A percentile compares a stretch with the other conserved stretches of the same genome.
These are phyloP conservation scores for Phytopythium oedochilum DNA, from an alignment of 352 stramenopile species.

Conservation along the genomic window DNA sequence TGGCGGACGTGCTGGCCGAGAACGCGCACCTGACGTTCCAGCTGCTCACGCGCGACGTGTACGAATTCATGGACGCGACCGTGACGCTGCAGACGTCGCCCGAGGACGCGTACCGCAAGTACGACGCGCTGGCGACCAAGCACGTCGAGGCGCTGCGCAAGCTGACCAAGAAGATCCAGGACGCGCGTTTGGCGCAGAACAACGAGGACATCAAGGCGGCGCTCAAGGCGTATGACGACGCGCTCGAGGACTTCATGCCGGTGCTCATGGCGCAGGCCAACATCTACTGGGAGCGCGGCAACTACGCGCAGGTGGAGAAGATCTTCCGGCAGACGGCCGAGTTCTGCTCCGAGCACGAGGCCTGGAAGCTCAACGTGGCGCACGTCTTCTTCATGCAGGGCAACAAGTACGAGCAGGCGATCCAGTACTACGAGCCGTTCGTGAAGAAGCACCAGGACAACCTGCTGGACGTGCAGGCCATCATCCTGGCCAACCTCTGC, in stretches of 20 bases:
- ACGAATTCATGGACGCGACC: constrained; percentile 94
- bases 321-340: constrained; percentile 94
- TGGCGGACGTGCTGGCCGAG: constrained; percentile 92
- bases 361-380: constrained; percentile 96
- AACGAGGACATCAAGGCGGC: constrained; percentile 92
- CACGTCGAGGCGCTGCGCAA: constrained; percentile 92
- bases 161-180: constrained; percentile 94
- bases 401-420: constrained; percentile 85
- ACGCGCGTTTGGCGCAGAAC: constrained; percentile 86
- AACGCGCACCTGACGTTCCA: constrained; percentile 93
- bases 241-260: constrained; percentile 94
- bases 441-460: constrained; percentile 91
- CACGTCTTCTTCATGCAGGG: constrained; percentile 96
- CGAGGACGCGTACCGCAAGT: constrained; percentile 92
- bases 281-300: constrained; percentile 96
- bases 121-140: constrained; percentile 91
- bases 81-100: constrained; percentile 93
- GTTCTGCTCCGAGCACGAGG: constrained; percentile 94
- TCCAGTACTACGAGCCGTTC: constrained; percentile 95
- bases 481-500: constrained; percentile 97
- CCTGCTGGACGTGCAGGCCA: constrained; percentile 93
- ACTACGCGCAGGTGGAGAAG: constrained; percentile 96
- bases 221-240: constrained; percentile 92
- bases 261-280: constrained; percentile 95
- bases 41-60: constrained; percentile 91